Evolutionary conservation across 352 stramenopile genomes (phyloP).

Genomic region (Elongisporangium undulatum): DNA sequence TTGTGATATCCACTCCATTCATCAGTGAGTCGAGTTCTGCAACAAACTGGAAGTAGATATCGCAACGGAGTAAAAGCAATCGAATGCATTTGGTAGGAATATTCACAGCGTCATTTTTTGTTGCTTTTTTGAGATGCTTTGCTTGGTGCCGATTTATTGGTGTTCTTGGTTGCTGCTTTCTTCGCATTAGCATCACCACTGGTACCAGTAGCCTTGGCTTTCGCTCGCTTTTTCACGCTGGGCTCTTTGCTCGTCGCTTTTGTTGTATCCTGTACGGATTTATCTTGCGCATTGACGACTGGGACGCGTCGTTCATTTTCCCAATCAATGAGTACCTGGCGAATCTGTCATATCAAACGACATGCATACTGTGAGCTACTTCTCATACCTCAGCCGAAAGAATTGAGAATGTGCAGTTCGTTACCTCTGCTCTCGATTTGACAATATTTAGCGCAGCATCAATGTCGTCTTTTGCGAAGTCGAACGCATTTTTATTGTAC

Average conservation of each 20-base stretch:
- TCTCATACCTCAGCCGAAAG: not conserved
- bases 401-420: not conserved
- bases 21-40: too few relatives aligned
- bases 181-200: constrained; percentile 14
- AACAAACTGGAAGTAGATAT: too few relatives aligned
- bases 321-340: constrained; percentile 63
- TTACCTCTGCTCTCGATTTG: constrained; percentile 60
- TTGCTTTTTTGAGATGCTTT: not conserved
- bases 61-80: too few relatives aligned
- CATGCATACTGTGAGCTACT: not conserved
- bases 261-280: not conserved
- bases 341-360: constrained; percentile 27
- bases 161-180: constrained; percentile 11
- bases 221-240: constrained; percentile 5
- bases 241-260: not conserved
- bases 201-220: not conserved
- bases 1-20: too few relatives aligned
- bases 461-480: constrained; percentile 86
- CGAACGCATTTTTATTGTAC: constrained; percentile 89
- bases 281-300: not conserved
- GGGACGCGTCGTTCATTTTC: constrained; percentile 42
- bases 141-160: constrained; percentile 8
- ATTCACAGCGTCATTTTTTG: not conserved
- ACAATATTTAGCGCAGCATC: constrained; percentile 83
- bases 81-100: too few relatives aligned